Base-by-base conservation (phyloP, 441 rosid genomes). In the Jatropha multifida region DNA sequence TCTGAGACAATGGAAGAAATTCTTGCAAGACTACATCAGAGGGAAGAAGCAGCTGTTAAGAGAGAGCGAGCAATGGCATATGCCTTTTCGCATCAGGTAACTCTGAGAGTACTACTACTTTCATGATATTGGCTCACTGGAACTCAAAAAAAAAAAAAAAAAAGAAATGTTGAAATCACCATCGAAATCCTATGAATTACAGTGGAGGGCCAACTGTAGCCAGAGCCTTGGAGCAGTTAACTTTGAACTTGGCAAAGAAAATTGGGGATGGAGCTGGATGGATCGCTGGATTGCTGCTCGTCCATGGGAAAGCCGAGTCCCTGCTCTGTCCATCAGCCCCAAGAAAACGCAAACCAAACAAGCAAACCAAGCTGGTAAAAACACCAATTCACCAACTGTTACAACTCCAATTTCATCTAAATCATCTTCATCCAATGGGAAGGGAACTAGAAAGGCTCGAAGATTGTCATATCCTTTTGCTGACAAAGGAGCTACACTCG, bases 191-290 rank as follows among this genome's bases (percentile, higher is more conserved):
- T 40, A 23, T 83, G 63, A 70, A 69, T 65, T 81, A 60, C 88
- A 93, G 98, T 93, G 98, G 98, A 90, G 92, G 75, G 96, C 94
- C 7, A 87, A 85, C 85, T 86, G 90, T 0, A 86, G 82, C 72
- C 82, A 79, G 66, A 71, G 70, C 76, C 86, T 80, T 26, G 91
- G 92, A 70, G 71, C 83, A 38, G 81, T 86, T 38, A 77, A 82
- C 60, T 86, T 82, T 69, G 96, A 89, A 72, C 80, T 90, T 7
- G 87, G 95, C 42, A 93, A 90, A 84, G 86, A 86, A 0, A 92
- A 88, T 44, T 93, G 98, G 97, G 96, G 96, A 55, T 93, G 98
- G 98, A 93, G 98, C 85, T 92, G 98, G 99, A 91, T 75, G 85
- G 96, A 95, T 49, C 88, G 94, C 52, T 94, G 99, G 99, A 86